Percentiles rank a stretch among this genome's conserved stretches.
Conservation (phyloP, 1,284 basidiomycete species). For the Moesziomyces sp. region DNA sequence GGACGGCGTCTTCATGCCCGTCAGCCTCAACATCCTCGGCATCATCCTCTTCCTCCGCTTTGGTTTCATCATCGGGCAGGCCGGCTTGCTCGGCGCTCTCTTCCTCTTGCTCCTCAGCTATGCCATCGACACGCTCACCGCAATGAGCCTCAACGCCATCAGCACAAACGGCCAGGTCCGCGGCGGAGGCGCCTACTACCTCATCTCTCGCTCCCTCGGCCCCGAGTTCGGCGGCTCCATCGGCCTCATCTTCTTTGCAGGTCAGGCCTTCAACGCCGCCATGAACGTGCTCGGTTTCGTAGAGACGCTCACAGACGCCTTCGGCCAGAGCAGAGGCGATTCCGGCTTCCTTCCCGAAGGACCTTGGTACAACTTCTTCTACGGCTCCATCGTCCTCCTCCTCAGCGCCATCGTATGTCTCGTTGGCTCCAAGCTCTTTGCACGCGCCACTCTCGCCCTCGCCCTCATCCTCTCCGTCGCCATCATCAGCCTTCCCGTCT, state of each 20-base stretch:
- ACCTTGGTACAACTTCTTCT: slow-evolving; percentile 62
- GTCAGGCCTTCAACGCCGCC: slow-evolving; percentile 64
- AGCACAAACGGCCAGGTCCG: slow-evolving; percentile 66
- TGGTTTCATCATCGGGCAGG: slow-evolving; percentile 66
- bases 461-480: slow-evolving; percentile 60
- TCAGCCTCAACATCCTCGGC: slow-evolving; percentile 66
- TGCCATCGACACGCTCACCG: slow-evolving; percentile 63
- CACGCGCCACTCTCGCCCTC: slow-evolving; percentile 60
- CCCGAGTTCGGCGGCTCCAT: slow-evolving; percentile 67
- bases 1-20: slow-evolving; percentile 67
- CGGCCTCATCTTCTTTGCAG: slow-evolving; percentile 65
- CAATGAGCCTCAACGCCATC: slow-evolving; percentile 65
- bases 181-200: slow-evolving; percentile 66
- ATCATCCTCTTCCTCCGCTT: slow-evolving; percentile 67
- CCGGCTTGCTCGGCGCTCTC: slow-evolving; percentile 62
- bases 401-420: slow-evolving; percentile 62
- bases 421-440: slow-evolving; percentile 63
- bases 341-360: slow-evolving; percentile 62
- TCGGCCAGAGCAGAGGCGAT: slow-evolving; percentile 53
- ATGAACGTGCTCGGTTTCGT: slow-evolving; percentile 67
- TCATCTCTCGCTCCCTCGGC: slow-evolving; percentile 65
- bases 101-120: slow-evolving; percentile 61
- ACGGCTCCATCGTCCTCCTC: slow-evolving; percentile 62
- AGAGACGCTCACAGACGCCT: slow-evolving; percentile 63
- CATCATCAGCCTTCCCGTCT: slow-evolving; percentile 63